These are phyloP conservation scores for Poa pratensis DNA, from an alignment of 176 grass and related monocot species.

Conservation along the genomic window DNA sequence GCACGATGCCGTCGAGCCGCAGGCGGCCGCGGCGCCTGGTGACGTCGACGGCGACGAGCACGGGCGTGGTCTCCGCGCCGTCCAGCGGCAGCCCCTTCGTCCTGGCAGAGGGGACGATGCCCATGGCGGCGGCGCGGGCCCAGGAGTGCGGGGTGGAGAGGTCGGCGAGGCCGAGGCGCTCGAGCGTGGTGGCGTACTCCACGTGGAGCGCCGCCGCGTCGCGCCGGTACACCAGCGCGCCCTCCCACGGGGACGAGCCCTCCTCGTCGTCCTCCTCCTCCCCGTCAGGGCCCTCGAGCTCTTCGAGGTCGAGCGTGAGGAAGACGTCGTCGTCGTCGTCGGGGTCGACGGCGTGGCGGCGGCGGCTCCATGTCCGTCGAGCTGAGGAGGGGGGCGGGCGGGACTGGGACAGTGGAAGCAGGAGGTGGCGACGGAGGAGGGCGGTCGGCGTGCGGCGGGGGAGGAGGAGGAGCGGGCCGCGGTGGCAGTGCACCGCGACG, in stretches of 20 bases:
- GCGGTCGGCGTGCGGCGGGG: not conserved
- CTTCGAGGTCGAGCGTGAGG: conserved; percentile 42
- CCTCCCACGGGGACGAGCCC: conserved; percentile 58
- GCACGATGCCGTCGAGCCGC: conserved; percentile 75
- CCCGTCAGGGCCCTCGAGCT: not conserved
- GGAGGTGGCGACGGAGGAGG: not conserved
- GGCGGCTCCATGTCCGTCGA: not conserved
- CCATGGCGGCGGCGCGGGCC: conserved; percentile 64
- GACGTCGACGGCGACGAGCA: conserved; percentile 68
- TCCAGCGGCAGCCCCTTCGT: conserved; percentile 17
- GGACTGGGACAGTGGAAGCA: not conserved
- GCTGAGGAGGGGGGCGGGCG: not conserved
- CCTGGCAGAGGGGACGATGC: conserved; percentile 42
- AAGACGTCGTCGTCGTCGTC: conserved; percentile 18
- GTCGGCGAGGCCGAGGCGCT: conserved; percentile 69
- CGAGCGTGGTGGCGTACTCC: conserved; percentile 70
- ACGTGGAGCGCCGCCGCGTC: conserved; percentile 67
- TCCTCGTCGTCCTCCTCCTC: conserved; percentile 26
- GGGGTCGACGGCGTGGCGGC: not conserved
- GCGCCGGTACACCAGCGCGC: conserved; percentile 74
- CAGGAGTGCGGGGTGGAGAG: conserved; percentile 55
- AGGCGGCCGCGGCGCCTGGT: conserved; percentile 65
- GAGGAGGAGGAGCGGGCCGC: not conserved
- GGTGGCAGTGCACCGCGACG: not conserved
- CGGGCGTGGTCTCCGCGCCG: conserved; percentile 44